Conservation (phyloP, 257 asterid species). For the Solanum okadae region DNA sequence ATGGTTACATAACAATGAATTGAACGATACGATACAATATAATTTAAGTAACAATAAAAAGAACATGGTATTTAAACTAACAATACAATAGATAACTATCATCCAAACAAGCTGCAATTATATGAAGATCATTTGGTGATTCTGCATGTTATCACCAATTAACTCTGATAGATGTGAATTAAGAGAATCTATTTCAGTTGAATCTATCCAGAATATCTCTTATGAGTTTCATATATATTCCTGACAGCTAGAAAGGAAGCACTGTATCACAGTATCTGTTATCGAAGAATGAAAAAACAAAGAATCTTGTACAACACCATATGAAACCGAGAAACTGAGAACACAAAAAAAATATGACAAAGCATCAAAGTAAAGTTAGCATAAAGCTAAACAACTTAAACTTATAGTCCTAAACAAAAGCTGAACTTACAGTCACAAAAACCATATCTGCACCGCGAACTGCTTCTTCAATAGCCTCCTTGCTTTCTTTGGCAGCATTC, state of each 20-base stretch:
- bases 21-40: not conserved
- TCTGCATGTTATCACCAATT: not conserved
- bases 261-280: not conserved
- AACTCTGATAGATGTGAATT: not conserved
- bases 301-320: not conserved
- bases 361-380: not conserved
- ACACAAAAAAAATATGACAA: not conserved
- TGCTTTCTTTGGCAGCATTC: slow-evolving; percentile 92
- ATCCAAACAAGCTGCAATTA: not conserved
- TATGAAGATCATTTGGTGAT: not conserved
- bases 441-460: slow-evolving; percentile 54
- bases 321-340: not conserved
- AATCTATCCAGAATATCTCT: not conserved
- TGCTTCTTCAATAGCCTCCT: slow-evolving; percentile 74
- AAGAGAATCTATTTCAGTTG: not conserved
- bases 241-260: not conserved
- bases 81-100: not conserved
- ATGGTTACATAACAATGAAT: not conserved
- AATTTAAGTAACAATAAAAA: not conserved
- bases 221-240: not conserved
- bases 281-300: not conserved
- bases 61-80: not conserved
- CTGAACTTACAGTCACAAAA: slow-evolving; percentile 36
- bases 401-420: not conserved
- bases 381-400: not conserved